Evolutionary conservation across 768 basidiomycete genomes (phyloP).

Genomic region (Lentinula edodes): DNA sequence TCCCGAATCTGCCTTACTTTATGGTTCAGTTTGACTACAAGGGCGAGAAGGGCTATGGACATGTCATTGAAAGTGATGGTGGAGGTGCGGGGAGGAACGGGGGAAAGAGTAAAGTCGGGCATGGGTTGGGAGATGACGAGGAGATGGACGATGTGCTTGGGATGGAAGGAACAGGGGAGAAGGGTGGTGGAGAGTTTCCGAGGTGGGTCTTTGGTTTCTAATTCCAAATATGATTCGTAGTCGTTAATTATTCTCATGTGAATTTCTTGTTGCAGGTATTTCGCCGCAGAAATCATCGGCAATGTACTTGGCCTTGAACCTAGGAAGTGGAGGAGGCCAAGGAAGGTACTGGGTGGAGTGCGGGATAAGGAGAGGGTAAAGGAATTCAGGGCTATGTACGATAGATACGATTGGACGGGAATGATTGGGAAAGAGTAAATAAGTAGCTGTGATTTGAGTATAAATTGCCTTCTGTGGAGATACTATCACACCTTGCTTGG

Average conservation of each 20-base stretch:
- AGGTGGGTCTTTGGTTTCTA: constrained; percentile 39
- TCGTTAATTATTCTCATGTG: too few relatives aligned
- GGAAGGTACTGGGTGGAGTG: constrained; percentile 60
- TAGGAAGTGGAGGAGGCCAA: constrained; percentile 78
- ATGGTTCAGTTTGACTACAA: constrained; percentile 99
- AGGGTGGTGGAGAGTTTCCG: constrained; percentile 90
- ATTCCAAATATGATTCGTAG: neutral
- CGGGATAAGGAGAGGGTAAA: constrained; percentile 62
- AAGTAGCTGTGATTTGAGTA: neutral
- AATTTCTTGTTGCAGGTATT: constrained; percentile 53
- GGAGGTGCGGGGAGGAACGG: constrained; percentile 38
- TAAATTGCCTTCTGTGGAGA: too few relatives aligned
- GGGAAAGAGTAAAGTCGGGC: neutral
- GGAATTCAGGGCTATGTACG: constrained; percentile 70
- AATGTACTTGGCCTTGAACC: constrained; percentile 86
- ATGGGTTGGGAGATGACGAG: neutral
- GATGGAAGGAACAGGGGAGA: constrained; percentile 73
- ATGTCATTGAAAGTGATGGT: constrained; percentile 83
- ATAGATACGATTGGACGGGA: constrained; percentile 76
- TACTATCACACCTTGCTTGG: too few relatives aligned
- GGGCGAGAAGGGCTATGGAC: constrained; percentile 96
- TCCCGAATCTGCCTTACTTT: constrained; percentile 96
- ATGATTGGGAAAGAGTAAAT: constrained; percentile 44
- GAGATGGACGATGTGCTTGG: constrained; percentile 24
- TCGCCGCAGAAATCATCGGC: constrained; percentile 93